Evolutionary conservation across 2,329 filamentous ascomycete genomes (phyloP).

Genomic region (Verticillium nubilum): DNA sequence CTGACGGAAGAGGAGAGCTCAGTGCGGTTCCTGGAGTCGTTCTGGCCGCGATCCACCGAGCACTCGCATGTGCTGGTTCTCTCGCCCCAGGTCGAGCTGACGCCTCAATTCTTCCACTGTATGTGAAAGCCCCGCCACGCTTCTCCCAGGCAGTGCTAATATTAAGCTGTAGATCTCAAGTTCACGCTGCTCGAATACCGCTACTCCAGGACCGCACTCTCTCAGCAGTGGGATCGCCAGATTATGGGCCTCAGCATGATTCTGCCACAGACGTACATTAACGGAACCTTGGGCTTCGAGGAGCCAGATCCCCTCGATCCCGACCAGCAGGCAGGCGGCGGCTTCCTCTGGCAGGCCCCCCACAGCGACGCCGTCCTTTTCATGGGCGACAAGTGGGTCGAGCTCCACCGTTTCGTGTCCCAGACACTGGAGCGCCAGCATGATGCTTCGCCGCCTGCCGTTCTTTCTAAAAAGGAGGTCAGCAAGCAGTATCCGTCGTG

Average conservation of each 20-base stretch:
- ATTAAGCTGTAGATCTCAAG: conserved; percentile 54
- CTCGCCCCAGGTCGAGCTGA: conserved; percentile 74
- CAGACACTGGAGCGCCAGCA: conserved; percentile 37
- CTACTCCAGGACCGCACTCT: conserved; percentile 52
- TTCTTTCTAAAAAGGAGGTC: conserved; percentile 52
- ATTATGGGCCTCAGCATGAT: conserved; percentile 79
- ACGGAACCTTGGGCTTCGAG: conserved; percentile 52
- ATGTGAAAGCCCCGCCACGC: conserved; percentile 3
- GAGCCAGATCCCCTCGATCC: conserved; percentile 35
- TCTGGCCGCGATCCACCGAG: conserved; percentile 65
- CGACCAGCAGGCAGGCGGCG: conserved; percentile 28
- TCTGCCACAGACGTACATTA: conserved; percentile 58
- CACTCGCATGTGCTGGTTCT: conserved; percentile 78
- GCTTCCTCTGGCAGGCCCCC: conserved; percentile 83
- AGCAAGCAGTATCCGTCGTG: conserved; percentile 67
- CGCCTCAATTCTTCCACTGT: conserved; percentile 78
- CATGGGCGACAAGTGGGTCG: conserved; percentile 80
- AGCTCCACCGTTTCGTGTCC: conserved; percentile 76
- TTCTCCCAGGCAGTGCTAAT: background rate
- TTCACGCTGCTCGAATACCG: conserved; percentile 72
- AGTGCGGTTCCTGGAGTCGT: conserved; percentile 75
- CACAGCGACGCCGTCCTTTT: conserved; percentile 77
- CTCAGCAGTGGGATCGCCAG: conserved; percentile 40
- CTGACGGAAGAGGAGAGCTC: conserved; percentile 66
- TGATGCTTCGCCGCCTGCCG: conserved; percentile 25